Base-by-base conservation (phyloP, 345 rosid species). In the Linum usitatissimum region DNA sequence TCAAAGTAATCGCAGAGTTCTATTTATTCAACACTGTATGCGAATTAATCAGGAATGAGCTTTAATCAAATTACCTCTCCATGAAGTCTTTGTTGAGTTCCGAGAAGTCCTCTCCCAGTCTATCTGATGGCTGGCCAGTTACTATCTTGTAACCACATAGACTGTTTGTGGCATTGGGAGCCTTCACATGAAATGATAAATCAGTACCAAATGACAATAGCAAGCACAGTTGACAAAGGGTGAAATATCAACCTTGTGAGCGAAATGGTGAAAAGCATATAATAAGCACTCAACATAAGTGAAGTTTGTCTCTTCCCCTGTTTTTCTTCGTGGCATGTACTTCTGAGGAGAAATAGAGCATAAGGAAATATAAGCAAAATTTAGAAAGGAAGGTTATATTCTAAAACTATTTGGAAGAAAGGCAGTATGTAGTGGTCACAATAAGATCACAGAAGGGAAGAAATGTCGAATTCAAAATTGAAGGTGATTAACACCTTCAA, bases 71-170 rank as follows among this genome's bases (percentile, higher is more conserved):
- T 42, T 72, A 81, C 98, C 97, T 90, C 77, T 90, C 99, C 53
- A 76, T 84, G 68, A 94, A 94, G 67, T 94, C 96, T 73, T 86
- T 90, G 75, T 77, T 76, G 34, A 71, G 64, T 78, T 88, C 99
- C 17, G 93, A 86, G 82, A 94, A 94, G 75, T 89, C 93, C 80
- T 92, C 97, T 63, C 98, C 98, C 36, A 92, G 86, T 80, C 95
- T 81, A 66, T 92, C 96, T 59, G 98, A 92, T 66, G 98, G 98
- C 74, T 92, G 95, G 31, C 97, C 97, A 15, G 97, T 89, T 73
- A 92, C 98, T 71, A 92, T 87, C 75, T 88, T 88, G 79, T 94
- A 90, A 64, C 97, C 99, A 61, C 99, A 94, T 48, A 94, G 75
- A 75, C 95, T 79, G 72, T 94, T 94, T 63, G 96, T 82, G 36